These are phyloP conservation scores for Mortierella polycephala DNA, from an alignment of 371 early-diverging fungal genomes.

Conservation along the genomic window DNA sequence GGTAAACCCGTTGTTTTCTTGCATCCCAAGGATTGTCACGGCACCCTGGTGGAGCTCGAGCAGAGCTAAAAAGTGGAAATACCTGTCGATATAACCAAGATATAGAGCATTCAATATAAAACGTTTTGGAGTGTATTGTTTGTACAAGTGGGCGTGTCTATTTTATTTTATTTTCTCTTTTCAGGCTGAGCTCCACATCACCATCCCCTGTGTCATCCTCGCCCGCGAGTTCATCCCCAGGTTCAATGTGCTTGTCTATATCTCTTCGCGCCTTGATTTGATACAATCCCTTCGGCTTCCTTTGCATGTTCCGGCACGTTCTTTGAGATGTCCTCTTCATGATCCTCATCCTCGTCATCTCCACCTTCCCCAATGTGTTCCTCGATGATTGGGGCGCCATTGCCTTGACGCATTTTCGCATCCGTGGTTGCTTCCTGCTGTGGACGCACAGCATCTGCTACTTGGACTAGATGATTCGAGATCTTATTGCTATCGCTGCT, in stretches of 20 bases:
- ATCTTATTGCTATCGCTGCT: not conserved
- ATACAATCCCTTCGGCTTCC: not conserved
- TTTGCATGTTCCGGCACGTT: not conserved
- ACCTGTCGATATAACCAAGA: not conserved
- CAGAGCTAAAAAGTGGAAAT: constrained; percentile 45
- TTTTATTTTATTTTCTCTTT: not conserved
- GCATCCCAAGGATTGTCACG: constrained; percentile 87
- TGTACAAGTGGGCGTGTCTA: not conserved
- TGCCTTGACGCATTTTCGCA: no score
- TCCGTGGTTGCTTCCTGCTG: no score
- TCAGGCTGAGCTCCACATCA: not conserved
- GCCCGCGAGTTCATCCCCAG: constrained; percentile 7
- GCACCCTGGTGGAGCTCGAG: constrained; percentile 82
- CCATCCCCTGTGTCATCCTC: constrained; percentile 11
- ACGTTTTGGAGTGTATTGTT: not conserved
- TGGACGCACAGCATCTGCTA: no score
- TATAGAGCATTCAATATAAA: not conserved
- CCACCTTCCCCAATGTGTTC: constrained; percentile 10
- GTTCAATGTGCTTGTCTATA: not conserved
- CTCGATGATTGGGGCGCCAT: not conserved
- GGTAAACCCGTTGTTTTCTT: constrained; percentile 82
- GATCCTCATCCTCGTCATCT: constrained; percentile 25
- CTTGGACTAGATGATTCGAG: no score
- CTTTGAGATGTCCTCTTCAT: not conserved
- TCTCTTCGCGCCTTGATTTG: constrained; percentile 1